These are phyloP conservation scores for Musa acuminata DNA, from an alignment of 176 grass and related monocot genomes.

Conservation along the genomic window DNA sequence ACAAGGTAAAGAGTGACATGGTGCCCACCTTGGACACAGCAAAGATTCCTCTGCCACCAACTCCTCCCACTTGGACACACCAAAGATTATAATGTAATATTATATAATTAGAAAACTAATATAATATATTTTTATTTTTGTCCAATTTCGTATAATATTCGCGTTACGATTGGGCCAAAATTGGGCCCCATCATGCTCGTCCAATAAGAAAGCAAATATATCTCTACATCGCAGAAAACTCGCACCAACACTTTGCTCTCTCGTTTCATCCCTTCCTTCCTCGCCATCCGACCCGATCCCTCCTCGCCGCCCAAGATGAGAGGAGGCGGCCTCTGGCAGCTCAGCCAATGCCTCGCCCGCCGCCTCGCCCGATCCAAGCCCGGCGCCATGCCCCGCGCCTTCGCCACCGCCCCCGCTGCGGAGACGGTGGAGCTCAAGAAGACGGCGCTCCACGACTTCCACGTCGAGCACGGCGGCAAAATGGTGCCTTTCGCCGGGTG, in stretches of 20 bases:
- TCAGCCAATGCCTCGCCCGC: constrained; percentile 8
- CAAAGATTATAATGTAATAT: too few species aligned
- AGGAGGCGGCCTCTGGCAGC: constrained; percentile 38
- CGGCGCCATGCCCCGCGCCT: constrained; percentile 15
- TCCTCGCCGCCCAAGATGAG: constrained; percentile 35
- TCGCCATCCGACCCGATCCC: not conserved
- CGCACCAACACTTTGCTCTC: constrained; percentile 28
- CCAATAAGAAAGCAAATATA: too few species aligned
- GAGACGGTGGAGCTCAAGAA: constrained; percentile 68
- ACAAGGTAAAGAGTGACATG: too few species aligned
- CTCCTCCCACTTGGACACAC: too few species aligned
- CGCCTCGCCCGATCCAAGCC: constrained; percentile 25
- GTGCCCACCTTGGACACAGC: too few species aligned
- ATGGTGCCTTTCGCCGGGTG: constrained; percentile 95
- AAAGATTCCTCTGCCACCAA: too few species aligned
- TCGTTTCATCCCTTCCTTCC: not conserved
- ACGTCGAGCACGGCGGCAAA: constrained; percentile 72
- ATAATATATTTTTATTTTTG: too few species aligned
- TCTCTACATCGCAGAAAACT: not conserved
- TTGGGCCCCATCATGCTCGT: too few species aligned
- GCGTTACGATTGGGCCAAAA: too few species aligned
- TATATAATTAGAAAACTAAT: too few species aligned
- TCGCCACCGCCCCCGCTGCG: constrained; percentile 47
- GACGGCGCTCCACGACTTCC: constrained; percentile 83
- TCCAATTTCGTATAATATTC: too few species aligned